Base-by-base conservation (phyloP, 768 basidiomycete genomes). In the Leccinellum albellum region DNA sequence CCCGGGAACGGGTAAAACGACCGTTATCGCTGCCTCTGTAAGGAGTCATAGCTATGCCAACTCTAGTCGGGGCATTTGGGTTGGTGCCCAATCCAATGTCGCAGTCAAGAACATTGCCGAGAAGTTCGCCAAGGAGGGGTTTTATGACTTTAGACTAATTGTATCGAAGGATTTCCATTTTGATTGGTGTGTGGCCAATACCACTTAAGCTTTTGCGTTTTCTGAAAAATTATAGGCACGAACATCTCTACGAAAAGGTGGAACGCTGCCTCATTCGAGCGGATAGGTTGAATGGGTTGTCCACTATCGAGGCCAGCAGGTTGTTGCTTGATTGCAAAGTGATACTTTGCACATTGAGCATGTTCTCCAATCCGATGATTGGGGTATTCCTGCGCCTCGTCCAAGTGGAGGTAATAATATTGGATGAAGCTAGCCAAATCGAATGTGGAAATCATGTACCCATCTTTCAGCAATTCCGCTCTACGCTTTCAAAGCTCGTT, bases 101-200 rank as follows among this genome's bases (percentile, higher is more conserved):
- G 80, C 77, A 0, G 79, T 81, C 20, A 82, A 82, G 61, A 81
- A 81, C 55, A 79, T 81, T n/a, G 79, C 79, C 0, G 76, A 79
- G 57, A 81, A 76, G 48, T 66, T 81, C 12, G 56, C 69, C 24
- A 64, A 68, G 7, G 59, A 64, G n/a, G 63, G 47, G 0, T 74
- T 79, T 58, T 5, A 31, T 8, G 56, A 67, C 8, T 81, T 79
- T 58, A 76, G 58, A 51, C 50, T 81, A 1, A 54, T 81, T n/a
- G 77, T 81, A 6, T 80, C 79, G 13, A 69, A 66, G 23, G 79
- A 75, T 46, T 81, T 80, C 54, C 76, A 81, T 55, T 72, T 66
- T 20, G 79, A 77, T 26, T 80, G 80, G 80, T 77, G 44, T 10
- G 75, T 37, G 13, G 35, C 35, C 35, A 3, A 7, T 3, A 35